phyloP scores from a whole-genome alignment of 148 eudicot genomes.

The Fagopyrum esculentum region DNA sequence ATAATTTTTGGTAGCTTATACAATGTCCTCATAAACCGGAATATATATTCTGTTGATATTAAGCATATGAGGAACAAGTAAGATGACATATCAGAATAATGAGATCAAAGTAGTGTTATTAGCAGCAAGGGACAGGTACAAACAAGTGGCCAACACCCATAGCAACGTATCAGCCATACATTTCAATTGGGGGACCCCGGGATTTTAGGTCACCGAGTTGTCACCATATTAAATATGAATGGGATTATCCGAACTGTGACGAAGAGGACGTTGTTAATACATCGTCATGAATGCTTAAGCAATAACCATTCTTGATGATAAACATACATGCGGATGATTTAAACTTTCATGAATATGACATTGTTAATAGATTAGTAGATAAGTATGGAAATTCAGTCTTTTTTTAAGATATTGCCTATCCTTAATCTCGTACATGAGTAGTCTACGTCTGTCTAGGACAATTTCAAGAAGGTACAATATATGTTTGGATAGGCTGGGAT shows the following conservation, averaged over 20 bases:
- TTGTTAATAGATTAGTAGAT: constrained; percentile 4
- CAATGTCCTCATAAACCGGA: not conserved
- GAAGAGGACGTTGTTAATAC: not conserved
- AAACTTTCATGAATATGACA: not conserved
- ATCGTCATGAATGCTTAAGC: not conserved
- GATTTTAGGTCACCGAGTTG: not conserved
- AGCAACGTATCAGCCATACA: constrained; percentile 4
- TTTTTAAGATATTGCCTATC: too few relatives aligned
- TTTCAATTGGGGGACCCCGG: not conserved
- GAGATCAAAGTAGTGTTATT: not conserved
- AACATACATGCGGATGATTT: not conserved
- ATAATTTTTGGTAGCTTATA: not conserved
- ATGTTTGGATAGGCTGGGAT: too few relatives aligned
- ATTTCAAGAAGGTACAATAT: too few relatives aligned
- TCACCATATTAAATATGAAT: not conserved
- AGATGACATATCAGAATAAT: not conserved
- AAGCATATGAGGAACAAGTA: constrained; percentile 6
- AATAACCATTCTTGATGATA: too few relatives aligned
- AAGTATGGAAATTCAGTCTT: not conserved
- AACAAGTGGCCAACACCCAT: constrained; percentile 5
- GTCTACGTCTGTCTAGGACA: not conserved
- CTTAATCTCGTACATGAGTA: too few relatives aligned
- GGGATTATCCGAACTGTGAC: not conserved
- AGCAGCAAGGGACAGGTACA: constrained; percentile 2
- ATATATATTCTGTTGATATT: not conserved